phyloP scores from a whole-genome alignment of 2,329 filamentous ascomycete genomes.

The Verticillium isaacii region DNA sequence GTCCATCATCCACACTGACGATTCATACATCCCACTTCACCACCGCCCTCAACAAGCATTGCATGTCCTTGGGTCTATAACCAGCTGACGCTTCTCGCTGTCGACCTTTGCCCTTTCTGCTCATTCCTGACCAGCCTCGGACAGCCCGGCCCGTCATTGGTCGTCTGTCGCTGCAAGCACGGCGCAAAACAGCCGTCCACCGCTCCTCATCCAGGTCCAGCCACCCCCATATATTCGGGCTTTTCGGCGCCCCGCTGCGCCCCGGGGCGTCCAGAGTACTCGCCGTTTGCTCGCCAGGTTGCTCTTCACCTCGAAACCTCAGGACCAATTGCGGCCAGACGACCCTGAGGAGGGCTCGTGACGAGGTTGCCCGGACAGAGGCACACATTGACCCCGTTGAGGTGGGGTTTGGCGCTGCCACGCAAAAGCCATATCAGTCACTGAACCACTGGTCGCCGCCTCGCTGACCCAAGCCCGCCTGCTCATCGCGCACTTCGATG shows the following conservation, averaged over 20 bases:
- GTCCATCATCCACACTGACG: not conserved
- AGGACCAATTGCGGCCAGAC: not conserved
- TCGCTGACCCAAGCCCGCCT: not conserved
- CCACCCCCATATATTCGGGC: not conserved
- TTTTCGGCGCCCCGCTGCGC: not conserved
- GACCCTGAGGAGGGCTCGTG: not conserved
- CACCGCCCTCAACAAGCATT: not conserved
- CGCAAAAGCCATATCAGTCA: not conserved
- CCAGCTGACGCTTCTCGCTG: not conserved
- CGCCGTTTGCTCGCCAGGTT: not conserved
- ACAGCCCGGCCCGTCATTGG: not conserved
- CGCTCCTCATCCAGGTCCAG: not conserved
- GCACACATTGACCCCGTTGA: not conserved
- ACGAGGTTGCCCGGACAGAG: not conserved
- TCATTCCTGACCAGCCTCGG: not conserved
- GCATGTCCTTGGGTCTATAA: not conserved
- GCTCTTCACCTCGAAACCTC: not conserved
- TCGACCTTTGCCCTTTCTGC: not conserved
- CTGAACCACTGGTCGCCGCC: not conserved
- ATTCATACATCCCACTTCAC: not conserved
- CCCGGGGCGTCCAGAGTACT: too few species aligned
- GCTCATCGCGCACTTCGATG: not conserved
- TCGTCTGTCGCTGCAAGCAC: not conserved
- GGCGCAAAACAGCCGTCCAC: not conserved
- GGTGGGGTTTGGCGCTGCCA: not conserved